Evolutionary conservation across 495 filamentous ascomycete genomes (phyloP).

Genomic region (Penicillium dipodomyicola): DNA sequence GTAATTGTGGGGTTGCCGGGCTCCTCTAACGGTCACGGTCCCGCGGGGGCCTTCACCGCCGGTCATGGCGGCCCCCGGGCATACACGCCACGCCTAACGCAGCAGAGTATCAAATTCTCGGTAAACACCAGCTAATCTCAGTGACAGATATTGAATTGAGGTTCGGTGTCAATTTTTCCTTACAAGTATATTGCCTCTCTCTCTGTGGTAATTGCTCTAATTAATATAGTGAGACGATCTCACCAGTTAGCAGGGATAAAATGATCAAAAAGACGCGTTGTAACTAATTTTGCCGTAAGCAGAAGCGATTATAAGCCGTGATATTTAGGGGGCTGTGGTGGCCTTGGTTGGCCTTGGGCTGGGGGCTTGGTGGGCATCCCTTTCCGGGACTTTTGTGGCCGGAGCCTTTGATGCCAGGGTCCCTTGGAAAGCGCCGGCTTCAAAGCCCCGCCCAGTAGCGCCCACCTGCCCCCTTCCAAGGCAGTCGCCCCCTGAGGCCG

Average conservation of each 20-base stretch:
- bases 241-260: background rate
- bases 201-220: background rate
- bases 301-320: background rate
- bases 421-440: no score
- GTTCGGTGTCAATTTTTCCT: background rate
- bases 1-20: background rate
- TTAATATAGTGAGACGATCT: background rate
- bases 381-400: no score
- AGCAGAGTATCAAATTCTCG: background rate
- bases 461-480: no score
- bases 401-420: no score
- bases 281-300: background rate
- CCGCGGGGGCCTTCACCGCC: background rate
- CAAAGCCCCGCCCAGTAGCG: no score
- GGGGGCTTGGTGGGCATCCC: no score
- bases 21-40: no score
- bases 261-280: background rate
- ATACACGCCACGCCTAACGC: background rate
- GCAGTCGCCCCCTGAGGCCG: no score
- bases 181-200: background rate
- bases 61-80: no score
- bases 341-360: no score
- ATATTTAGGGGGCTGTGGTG: background rate
- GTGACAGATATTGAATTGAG: background rate
- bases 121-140: background rate